Conservation (phyloP, 768 basidiomycete genomes). For the Chalciporus sphaerocephalus region DNA sequence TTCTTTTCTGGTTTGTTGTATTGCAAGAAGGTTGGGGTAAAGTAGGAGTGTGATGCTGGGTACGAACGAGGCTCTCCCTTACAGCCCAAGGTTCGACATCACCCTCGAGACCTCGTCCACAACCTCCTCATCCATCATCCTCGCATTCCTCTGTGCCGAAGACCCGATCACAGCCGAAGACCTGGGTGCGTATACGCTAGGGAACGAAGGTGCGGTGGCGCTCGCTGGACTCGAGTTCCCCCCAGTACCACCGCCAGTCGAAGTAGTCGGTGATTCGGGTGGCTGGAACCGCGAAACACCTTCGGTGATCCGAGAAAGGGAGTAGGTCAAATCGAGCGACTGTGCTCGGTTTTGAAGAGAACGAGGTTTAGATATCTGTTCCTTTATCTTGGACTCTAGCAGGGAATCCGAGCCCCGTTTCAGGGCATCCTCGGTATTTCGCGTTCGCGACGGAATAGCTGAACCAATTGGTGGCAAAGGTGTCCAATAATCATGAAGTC, state of each 20-base stretch:
- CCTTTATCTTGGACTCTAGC: conserved; percentile 79
- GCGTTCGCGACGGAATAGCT: conserved; percentile 61
- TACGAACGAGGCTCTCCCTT: conserved; percentile 19
- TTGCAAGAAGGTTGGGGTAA: conserved; percentile 7
- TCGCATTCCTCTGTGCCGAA: conserved; percentile 40
- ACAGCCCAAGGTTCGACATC: conserved; percentile 71
- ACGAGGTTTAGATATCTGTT: conserved; percentile 69
- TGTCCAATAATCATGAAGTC: conserved; percentile 66
- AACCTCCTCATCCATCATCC: conserved; percentile 47
- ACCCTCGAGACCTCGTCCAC: conserved; percentile 73
- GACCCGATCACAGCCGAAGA: conserved; percentile 44
- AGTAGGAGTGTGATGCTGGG: conserved; percentile 5
- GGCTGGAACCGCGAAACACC: conserved; percentile 55
- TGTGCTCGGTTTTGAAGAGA: conserved; percentile 84
- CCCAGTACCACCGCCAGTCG: conserved; percentile 64
- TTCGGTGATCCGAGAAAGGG: conserved; percentile 78
- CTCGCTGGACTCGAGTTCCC: conserved; percentile 79
- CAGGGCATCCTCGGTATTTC: conserved; percentile 68
- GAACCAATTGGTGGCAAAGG: conserved; percentile 73
- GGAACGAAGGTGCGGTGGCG: conserved; percentile 74
- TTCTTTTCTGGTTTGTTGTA: conserved; percentile 3
- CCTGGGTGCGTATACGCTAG: conserved; percentile 76
- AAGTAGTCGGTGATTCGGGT: conserved; percentile 79
- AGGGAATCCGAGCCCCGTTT: conserved; percentile 84
- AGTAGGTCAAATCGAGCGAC: conserved; percentile 82